Base-by-base conservation (phyloP, 2,329 filamentous ascomycete genomes). In the Lecanoromycetidae sp. region DNA sequence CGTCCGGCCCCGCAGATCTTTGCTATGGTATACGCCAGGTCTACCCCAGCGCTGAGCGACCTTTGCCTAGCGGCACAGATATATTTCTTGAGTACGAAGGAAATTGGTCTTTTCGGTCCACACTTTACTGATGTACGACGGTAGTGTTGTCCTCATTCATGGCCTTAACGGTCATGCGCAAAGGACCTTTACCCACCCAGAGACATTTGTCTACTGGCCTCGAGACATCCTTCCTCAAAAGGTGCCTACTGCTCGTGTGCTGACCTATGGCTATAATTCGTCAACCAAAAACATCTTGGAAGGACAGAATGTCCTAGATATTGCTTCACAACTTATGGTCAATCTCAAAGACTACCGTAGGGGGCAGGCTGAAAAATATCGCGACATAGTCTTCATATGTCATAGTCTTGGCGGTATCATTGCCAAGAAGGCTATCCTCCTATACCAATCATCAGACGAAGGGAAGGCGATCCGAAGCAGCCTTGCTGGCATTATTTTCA, bases 141-240 rank as follows among this genome's bases (percentile, higher is more conserved):
- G n/a, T n/a, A 52, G 47, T 32, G 35, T 47, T 22, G 30, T 52
- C 26, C 46, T 47, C 22, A 37, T 52, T 32, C 47, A 50, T 25
- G 50, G 50, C n/a, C 33, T 49, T 10, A 23, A 46, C 27, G 43
- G 39, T 20, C 26, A 50, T 44, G 13, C 33, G 6, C 19, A 39
- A 3, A 29, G 20, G 19, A 46, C 43, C 25, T 48, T 48, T 32
- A 48, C 35, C 27, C 29, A 48, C 3, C 29, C 13, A n/a, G 22
- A 44, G 19, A 29, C 41, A 34, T 25, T 20, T 34, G 40, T 22
- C 12, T 4, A 37, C 5, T 37, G 4, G 39, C 39, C 44, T 17
- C 35, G 32, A 33, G 46, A 48, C 39, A 22, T 48, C 17, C 23
- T 44, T 10, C 29, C 39, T n/a, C 17, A 40, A 29, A 23, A n/a